phyloP scores from a whole-genome alignment of 2,329 filamentous ascomycete species.

The Teratosphaeria nubilosa region DNA sequence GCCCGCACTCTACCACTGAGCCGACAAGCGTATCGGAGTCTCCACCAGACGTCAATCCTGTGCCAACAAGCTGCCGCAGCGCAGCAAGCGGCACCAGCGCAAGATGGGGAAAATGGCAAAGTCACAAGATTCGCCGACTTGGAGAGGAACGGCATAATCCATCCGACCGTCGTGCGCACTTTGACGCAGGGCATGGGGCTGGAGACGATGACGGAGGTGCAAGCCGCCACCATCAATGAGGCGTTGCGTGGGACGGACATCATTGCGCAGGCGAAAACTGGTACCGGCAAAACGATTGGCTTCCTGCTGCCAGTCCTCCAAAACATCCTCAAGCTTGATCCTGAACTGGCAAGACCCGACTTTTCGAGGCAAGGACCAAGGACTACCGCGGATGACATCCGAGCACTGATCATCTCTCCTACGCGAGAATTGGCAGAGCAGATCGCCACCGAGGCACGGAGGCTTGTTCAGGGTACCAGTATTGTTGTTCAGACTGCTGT shows the following conservation, averaged over 20 bases:
- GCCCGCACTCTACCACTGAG: not conserved
- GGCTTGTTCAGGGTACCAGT: constrained; percentile 54
- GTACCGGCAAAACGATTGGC: constrained; percentile 91
- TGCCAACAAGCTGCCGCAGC: constrained; percentile 24
- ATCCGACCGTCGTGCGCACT: constrained; percentile 54
- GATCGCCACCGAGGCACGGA: constrained; percentile 61
- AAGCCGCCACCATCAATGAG: constrained; percentile 70
- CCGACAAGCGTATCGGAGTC: constrained; percentile 2
- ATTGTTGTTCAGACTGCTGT: constrained; percentile 71
- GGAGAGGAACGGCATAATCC: constrained; percentile 41
- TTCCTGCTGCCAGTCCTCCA: constrained; percentile 84
- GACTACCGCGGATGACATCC: constrained; percentile 43
- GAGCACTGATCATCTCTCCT: constrained; percentile 51
- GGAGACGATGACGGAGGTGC: constrained; percentile 84
- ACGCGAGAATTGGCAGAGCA: constrained; percentile 56
- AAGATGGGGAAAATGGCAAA: constrained; percentile 9
- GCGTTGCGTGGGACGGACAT: constrained; percentile 73
- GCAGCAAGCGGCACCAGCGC: constrained; percentile 8
- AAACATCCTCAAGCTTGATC: constrained; percentile 58
- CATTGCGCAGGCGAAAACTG: constrained; percentile 88
- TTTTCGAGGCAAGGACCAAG: constrained; percentile 41
- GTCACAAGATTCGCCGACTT: constrained; percentile 38
- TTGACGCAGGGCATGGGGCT: constrained; percentile 67
- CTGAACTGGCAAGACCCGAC: constrained; percentile 43
- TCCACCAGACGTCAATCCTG: constrained; percentile 32